Evolutionary conservation across 2,329 filamentous ascomycete genomes (phyloP).

Genomic region (Neofusicoccum laricinum): DNA sequence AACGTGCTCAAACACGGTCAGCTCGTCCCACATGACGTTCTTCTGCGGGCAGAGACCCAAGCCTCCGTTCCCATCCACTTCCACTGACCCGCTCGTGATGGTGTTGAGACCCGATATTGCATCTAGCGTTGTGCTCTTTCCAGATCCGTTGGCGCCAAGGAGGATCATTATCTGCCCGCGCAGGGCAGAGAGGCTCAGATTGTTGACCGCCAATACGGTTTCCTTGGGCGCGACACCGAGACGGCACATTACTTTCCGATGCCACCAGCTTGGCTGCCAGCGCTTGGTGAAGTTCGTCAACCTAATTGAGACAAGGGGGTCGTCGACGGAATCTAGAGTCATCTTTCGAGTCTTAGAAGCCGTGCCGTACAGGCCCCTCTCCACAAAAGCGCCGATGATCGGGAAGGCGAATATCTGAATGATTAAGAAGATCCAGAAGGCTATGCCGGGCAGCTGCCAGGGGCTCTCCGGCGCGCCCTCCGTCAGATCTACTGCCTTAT

Average conservation of each 20-base stretch:
- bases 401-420: slow-evolving; percentile 78
- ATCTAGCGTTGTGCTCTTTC: slow-evolving; percentile 87
- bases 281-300: slow-evolving; percentile 74
- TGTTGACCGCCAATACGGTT: slow-evolving; percentile 74
- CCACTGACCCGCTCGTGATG: slow-evolving; percentile 72
- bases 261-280: slow-evolving; percentile 66
- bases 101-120: slow-evolving; percentile 80
- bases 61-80: slow-evolving; percentile 72
- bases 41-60: slow-evolving; percentile 88
- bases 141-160: slow-evolving; percentile 84
- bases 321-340: slow-evolving; percentile 26
- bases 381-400: slow-evolving; percentile 69
- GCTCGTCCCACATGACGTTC: slow-evolving; percentile 88
- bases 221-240: slow-evolving; percentile 52
- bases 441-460: slow-evolving; percentile 70
- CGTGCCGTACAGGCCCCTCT: slow-evolving; percentile 73
- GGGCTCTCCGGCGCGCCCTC: slow-evolving; percentile 54
- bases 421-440: slow-evolving; percentile 72
- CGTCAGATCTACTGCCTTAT: slow-evolving; percentile 59
- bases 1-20: slow-evolving; percentile 84
- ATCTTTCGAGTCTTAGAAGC: slow-evolving; percentile 54
- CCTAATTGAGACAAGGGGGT: slow-evolving; percentile 48
- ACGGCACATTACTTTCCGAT: slow-evolving; percentile 44
- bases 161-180: slow-evolving; percentile 83
- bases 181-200: slow-evolving; percentile 67